Percentiles rank a stretch among this genome's conserved stretches.
Conservation (phyloP, 805 yeast species). For the Candida boidinii region DNA sequence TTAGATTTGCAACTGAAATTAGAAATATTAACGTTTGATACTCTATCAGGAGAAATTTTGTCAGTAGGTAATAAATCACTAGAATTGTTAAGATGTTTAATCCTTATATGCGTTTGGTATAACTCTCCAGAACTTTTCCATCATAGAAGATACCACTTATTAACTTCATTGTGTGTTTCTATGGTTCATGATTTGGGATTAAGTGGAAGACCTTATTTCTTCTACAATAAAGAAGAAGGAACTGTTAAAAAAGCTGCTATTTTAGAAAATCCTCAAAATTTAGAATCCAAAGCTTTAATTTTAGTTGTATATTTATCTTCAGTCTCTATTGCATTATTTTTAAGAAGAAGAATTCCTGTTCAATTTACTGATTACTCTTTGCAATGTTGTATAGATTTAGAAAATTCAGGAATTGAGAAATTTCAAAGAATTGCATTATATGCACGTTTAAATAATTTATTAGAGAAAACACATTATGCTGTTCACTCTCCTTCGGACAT, state of each 20-base stretch:
- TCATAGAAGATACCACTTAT: conserved; percentile 67
- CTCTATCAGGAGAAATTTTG: conserved; percentile 51
- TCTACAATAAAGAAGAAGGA: conserved; percentile 31
- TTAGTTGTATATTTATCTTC: conserved; percentile 53
- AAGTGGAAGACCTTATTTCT: conserved; percentile 40
- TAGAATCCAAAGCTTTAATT: conserved; percentile 44
- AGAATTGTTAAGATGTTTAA: conserved; percentile 55
- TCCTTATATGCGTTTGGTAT: conserved; percentile 69
- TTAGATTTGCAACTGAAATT: conserved; percentile 36
- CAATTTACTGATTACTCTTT: conserved; percentile 61
- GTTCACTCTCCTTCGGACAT: conserved; percentile 34
- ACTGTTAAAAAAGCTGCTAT: conserved; percentile 31
- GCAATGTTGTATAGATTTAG: conserved; percentile 46
- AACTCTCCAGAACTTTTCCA: conserved; percentile 76
- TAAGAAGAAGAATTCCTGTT: conserved; percentile 53
- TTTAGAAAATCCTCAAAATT: conserved; percentile 27
- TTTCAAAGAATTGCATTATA: conserved; percentile 43
- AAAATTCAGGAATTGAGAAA: conserved; percentile 22
- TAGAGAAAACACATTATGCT: conserved; percentile 53
- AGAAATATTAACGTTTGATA: conserved; percentile 43
- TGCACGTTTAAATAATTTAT: conserved; percentile 47
- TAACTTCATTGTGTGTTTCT: conserved; percentile 55
- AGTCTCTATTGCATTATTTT: conserved; percentile 54
- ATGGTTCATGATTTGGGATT: conserved; percentile 74
- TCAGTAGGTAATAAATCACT: conserved; percentile 62